Base-by-base conservation (phyloP, 441 rosid genomes). In the Populus hybrid region DNA sequence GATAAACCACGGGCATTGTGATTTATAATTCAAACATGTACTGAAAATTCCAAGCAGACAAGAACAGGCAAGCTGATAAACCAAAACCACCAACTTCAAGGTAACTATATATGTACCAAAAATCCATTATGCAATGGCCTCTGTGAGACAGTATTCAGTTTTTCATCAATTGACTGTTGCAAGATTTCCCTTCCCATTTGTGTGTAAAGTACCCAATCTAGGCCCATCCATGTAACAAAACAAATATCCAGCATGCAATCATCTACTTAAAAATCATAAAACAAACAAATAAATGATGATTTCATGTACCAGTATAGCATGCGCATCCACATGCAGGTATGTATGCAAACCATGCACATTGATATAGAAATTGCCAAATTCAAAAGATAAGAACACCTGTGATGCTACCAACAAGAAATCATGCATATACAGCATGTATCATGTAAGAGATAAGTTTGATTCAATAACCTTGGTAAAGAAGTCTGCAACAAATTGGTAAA, bases 401-500 rank as follows among this genome's bases (percentile, higher is more conserved):
- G 34, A 40, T 73, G 69, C 68, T 40, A 69, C 34, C 14, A 63
- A 32, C 20, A 69, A 12, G 28, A 54, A 30, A 26, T 7, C 36
- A n/a, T 61, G 57, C 34, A 74, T 30, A 76, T 81, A 77, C 18
- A 57, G 46, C 32, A 82, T 14, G 50, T n/a, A 57, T 54, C 32
- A 70, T 36, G 38, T 59, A 73, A 72, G 35, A 71, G 35, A 71
- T 34, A 21, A 67, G 76, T 35, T 23, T 81, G 78, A 77, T 76
- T 75, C 65, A 76, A 36, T 35, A 63, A 92, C 97, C 97, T 92
- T 91, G 97, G 81, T 86, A 85, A 73, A 95, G 85, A 72, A 95
- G 98, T 86, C 98, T 83, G 85, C 86, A 81, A 78, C 93, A 92
- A 71, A 84, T 79, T 2, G 98, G 97, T 76, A 95, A 81, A 73